Evolutionary conservation across 352 stramenopile genomes (phyloP).

Genomic region (Pythium insidiosum): DNA sequence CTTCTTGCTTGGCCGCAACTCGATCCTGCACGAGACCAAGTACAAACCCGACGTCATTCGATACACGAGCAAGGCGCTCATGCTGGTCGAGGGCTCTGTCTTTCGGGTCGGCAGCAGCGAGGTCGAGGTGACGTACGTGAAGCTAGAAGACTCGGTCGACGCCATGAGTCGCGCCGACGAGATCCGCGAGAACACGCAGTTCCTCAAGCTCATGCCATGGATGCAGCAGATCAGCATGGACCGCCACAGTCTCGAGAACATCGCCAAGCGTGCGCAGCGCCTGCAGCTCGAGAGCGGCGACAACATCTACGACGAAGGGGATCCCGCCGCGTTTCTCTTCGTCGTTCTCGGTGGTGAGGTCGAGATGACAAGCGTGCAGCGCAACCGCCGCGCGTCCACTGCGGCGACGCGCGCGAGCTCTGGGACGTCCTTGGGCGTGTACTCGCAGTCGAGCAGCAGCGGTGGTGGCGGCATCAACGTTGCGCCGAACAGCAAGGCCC

Average conservation of each 20-base stretch:
- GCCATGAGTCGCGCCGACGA: slow-evolving; percentile 19
- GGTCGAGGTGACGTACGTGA: slow-evolving; percentile 56
- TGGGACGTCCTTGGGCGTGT: too few species aligned
- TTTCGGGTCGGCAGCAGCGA: slow-evolving; percentile 54
- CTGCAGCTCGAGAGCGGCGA: slow-evolving; percentile 32
- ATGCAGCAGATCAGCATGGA: slow-evolving; percentile 48
- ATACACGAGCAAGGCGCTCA: slow-evolving; percentile 60
- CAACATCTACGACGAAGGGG: slow-evolving; percentile 48
- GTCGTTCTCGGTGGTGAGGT: slow-evolving; percentile 51
- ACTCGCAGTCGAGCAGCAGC: neutral
- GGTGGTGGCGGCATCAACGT: neutral
- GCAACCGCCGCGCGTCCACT: neutral
- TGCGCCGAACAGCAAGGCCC: neutral
- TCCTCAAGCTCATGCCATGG: slow-evolving; percentile 49
- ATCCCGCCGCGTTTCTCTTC: slow-evolving; percentile 55
- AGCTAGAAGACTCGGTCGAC: slow-evolving; percentile 13
- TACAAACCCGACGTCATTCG: slow-evolving; percentile 38
- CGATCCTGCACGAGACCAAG: slow-evolving; percentile 22
- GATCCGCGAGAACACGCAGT: slow-evolving; percentile 28
- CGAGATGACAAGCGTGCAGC: slow-evolving; percentile 13
- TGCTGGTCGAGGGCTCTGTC: slow-evolving; percentile 56
- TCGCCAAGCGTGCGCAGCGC: slow-evolving; percentile 36
- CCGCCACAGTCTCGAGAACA: slow-evolving; percentile 31
- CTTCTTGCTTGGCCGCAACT: slow-evolving; percentile 52
- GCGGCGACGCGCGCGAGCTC: too few species aligned